phyloP scores from a whole-genome alignment of 495 filamentous ascomycete species.

The Penicillium parvum region DNA sequence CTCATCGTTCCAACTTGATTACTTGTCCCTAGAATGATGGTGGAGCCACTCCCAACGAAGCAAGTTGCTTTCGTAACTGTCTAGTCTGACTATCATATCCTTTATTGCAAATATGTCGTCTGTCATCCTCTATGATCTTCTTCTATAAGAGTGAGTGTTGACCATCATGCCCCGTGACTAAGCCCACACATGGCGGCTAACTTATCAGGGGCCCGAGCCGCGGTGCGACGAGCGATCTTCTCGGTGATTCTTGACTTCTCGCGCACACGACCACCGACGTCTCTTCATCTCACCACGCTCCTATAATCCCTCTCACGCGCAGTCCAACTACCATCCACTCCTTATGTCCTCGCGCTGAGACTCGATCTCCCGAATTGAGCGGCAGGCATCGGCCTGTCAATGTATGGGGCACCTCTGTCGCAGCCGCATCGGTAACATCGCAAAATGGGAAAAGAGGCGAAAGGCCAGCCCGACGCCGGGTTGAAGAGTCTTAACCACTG shows the following conservation, averaged over 20 bases:
- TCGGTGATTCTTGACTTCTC: conserved; percentile 2
- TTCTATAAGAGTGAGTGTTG: background rate
- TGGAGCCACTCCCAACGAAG: no score
- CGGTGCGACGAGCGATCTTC: conserved; percentile 15
- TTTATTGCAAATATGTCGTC: no score
- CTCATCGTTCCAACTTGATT: no score
- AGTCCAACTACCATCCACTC: conserved; percentile 23
- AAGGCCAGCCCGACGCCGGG: conserved; percentile 61
- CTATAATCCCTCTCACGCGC: background rate
- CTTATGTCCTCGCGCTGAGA: conserved; percentile 23
- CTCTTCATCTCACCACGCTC: background rate
- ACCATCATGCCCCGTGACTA: conserved; percentile 12
- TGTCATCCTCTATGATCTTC: background rate
- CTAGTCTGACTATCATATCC: no score
- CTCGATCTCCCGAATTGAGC: conserved; percentile 9
- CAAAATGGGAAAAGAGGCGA: conserved; percentile 34
- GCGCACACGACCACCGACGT: background rate
- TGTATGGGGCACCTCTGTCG: conserved; percentile 24
- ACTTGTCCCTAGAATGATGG: no score
- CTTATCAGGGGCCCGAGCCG: conserved; percentile 18
- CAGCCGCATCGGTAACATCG: conserved; percentile 19
- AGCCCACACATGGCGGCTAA: conserved; percentile 23
- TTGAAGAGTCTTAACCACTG: conserved; percentile 71
- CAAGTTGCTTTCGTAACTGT: no score
- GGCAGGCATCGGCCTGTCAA: conserved; percentile 23